Evolutionary conservation across 495 filamentous ascomycete species (phyloP).

Genomic region (Patellaria atrata): DNA sequence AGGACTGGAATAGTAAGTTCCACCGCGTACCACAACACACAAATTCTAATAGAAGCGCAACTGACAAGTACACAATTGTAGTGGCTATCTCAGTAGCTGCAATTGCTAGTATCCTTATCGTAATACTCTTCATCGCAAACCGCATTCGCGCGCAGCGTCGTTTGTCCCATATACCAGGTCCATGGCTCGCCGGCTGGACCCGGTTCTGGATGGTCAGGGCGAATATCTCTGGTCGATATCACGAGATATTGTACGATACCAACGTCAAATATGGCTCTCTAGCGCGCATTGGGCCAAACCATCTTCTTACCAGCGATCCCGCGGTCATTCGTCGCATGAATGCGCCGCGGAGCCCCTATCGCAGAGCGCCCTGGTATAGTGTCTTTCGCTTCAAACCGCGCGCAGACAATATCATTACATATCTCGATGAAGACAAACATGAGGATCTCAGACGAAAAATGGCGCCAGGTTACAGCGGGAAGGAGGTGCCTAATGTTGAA

Average conservation of each 20-base stretch:
- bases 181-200: conserved; percentile 5
- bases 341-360: conserved; percentile 17
- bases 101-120: too few relatives aligned
- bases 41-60: too few relatives aligned
- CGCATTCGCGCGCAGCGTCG: too few relatives aligned
- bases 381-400: conserved; percentile 16
- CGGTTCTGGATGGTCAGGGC: conserved; percentile 11
- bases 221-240: neutral
- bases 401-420: conserved; percentile 20
- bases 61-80: too few relatives aligned
- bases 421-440: conserved; percentile 19
- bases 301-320: conserved; percentile 22
- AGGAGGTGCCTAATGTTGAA: conserved; percentile 20
- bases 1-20: too few relatives aligned
- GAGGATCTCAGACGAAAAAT: conserved; percentile 18
- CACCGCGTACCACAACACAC: too few relatives aligned
- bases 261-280: conserved; percentile 9
- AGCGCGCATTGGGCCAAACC: conserved; percentile 21
- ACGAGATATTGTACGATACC: neutral
- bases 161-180: conserved; percentile 10
- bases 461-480: conserved; percentile 21
- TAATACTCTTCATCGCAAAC: too few relatives aligned
- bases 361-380: conserved; percentile 20
- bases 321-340: conserved; percentile 21
- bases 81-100: too few relatives aligned